Percentiles rank a stretch among this genome's conserved stretches.
Evolutionary conservation across 148 eudicot genomes (phyloP).

Genomic region (Diospyros kaki): DNA sequence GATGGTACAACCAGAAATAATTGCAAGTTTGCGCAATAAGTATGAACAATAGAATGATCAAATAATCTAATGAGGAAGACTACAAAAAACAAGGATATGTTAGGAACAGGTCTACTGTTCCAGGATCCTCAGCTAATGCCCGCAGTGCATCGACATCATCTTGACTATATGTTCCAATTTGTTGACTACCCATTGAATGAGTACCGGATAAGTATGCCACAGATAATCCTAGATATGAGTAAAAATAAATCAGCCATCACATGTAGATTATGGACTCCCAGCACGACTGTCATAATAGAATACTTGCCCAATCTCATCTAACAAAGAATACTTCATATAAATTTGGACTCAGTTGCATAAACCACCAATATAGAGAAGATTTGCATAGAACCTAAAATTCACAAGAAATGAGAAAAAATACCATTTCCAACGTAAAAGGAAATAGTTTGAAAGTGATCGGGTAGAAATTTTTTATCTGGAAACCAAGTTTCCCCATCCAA

Average conservation of each 20-base stretch:
- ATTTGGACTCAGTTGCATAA: not conserved
- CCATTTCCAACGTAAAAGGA: not conserved
- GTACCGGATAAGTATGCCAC: conserved; percentile 97
- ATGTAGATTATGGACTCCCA: not conserved
- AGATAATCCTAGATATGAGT: conserved; percentile 67
- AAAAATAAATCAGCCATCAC: conserved; percentile 37
- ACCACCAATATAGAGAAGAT: not conserved
- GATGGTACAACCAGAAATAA: not conserved
- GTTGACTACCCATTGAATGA: conserved; percentile 66
- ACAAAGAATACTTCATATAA: not conserved
- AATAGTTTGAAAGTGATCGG: not conserved
- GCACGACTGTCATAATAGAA: not conserved
- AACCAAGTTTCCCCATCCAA: not conserved
- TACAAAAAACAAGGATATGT: conserved; percentile 68
- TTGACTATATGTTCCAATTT: conserved; percentile 77
- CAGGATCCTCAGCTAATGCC: conserved; percentile 90
- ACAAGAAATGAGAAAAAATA: not conserved
- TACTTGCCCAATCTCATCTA: not conserved
- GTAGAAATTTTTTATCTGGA: not conserved
- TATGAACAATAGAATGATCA: not conserved
- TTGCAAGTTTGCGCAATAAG: conserved; percentile 3
- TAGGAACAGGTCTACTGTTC: conserved; percentile 68
- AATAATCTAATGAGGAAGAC: not conserved
- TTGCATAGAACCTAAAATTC: not conserved
- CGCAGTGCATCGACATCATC: conserved; percentile 94